Conservation (phyloP, 2,329 filamentous ascomycete genomes). For the Sarocladium strictum region DNA sequence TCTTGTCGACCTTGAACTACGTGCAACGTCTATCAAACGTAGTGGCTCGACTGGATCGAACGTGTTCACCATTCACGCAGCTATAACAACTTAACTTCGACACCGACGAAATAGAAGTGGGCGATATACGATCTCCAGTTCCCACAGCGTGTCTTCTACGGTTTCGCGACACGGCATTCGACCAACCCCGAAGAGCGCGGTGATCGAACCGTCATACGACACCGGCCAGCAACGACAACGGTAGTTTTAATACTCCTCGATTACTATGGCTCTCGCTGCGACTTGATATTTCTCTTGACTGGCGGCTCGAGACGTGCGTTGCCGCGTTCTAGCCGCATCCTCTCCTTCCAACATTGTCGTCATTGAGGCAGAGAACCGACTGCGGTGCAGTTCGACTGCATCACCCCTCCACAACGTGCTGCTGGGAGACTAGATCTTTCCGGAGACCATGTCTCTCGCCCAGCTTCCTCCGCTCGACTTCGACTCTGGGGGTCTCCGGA, state of each 20-base stretch:
- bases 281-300: background rate
- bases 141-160: no score
- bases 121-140: no score
- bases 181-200: background rate
- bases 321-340: background rate
- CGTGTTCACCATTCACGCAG: no score
- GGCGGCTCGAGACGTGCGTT: constrained; percentile 1
- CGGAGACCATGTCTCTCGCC: constrained; percentile 9
- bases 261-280: constrained; percentile 4
- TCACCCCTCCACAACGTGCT: background rate
- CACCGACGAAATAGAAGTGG: no score
- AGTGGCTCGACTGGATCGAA: no score
- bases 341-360: background rate
- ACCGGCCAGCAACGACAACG: background rate
- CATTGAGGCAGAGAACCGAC: background rate
- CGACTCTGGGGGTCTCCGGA: constrained; percentile 10
- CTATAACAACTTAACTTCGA: no score
- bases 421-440: background rate
- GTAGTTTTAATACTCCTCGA: background rate
- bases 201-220: background rate
- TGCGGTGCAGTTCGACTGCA: background rate
- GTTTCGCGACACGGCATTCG: background rate
- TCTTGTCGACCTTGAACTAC: background rate
- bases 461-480: constrained; percentile 13
- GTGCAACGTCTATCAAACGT: background rate